These are phyloP conservation scores for Phyllostachys edulis DNA, from an alignment of 176 grass and related monocot genomes.

Conservation along the genomic window DNA sequence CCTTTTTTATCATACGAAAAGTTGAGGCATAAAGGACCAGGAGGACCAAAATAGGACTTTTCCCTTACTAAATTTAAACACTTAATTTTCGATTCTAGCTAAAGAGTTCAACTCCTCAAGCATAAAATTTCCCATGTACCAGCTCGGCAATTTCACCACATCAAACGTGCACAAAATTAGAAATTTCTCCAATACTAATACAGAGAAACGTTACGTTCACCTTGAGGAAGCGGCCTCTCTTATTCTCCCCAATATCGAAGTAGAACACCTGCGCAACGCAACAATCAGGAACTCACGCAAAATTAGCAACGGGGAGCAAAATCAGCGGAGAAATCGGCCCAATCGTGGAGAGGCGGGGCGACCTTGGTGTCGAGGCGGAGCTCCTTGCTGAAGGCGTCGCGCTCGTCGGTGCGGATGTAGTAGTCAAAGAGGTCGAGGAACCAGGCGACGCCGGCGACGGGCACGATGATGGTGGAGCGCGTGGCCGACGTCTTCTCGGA, in stretches of 20 bases:
- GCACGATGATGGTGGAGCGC: conserved; percentile 95
- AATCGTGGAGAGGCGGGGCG: not conserved
- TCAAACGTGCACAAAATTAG: not conserved
- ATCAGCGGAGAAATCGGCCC: not conserved
- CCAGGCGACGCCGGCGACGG: conserved; percentile 76
- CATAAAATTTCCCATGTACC: conserved; percentile 8
- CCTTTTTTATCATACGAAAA: conserved; percentile 2
- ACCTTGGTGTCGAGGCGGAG: conserved; percentile 94
- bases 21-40: not conserved
- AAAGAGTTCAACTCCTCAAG: not conserved
- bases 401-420: conserved; percentile 91
- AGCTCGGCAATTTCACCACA: not conserved
- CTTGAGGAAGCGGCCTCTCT: conserved; percentile 98
- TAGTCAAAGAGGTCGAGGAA: conserved; percentile 95
- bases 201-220: conserved; percentile 29
- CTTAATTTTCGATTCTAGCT: not conserved
- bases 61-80: conserved; percentile 2
- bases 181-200: not conserved
- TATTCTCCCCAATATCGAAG: conserved; percentile 96
- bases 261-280: conserved; percentile 69
- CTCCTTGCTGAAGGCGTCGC: conserved; percentile 93
- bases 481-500: conserved; percentile 92
- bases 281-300: not conserved
- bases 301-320: conserved; percentile 12
- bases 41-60: not conserved